Percentiles rank a stretch among this genome's conserved stretches.
Evolutionary conservation across 2,329 filamentous ascomycete species (phyloP).

Genomic region (Fusarium dlaminii): DNA sequence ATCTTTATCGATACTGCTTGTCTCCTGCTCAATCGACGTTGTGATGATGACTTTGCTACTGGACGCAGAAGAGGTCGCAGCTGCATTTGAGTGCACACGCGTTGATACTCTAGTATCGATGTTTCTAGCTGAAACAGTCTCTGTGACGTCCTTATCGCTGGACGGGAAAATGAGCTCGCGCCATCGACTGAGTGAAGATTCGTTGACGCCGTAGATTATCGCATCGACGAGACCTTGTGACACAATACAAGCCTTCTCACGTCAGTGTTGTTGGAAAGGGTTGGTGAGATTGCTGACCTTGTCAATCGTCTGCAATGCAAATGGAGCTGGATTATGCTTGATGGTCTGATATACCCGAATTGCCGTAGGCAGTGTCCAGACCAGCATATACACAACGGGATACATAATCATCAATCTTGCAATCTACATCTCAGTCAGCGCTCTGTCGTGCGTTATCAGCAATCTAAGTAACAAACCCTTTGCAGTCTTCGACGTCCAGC

Average conservation of each 20-base stretch:
- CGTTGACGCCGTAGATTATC: background rate
- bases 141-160: background rate
- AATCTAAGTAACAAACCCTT: background rate
- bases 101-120: background rate
- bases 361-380: background rate
- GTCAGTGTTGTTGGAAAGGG: accelerated
- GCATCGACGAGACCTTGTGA: background rate
- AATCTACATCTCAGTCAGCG: background rate
- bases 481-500: background rate
- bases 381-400: background rate
- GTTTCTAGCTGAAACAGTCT: background rate
- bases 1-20: background rate
- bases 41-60: background rate
- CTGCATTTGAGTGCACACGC: background rate
- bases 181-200: background rate
- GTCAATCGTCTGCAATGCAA: background rate
- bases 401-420: background rate
- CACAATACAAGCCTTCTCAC: background rate
- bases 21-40: background rate
- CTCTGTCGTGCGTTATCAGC: accelerated
- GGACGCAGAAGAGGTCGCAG: background rate
- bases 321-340: background rate
- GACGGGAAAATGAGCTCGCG: background rate
- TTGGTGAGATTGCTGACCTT: background rate
- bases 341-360: background rate